phyloP scores from a whole-genome alignment of 1,139 yeast species.

The Candida smagusa region DNA sequence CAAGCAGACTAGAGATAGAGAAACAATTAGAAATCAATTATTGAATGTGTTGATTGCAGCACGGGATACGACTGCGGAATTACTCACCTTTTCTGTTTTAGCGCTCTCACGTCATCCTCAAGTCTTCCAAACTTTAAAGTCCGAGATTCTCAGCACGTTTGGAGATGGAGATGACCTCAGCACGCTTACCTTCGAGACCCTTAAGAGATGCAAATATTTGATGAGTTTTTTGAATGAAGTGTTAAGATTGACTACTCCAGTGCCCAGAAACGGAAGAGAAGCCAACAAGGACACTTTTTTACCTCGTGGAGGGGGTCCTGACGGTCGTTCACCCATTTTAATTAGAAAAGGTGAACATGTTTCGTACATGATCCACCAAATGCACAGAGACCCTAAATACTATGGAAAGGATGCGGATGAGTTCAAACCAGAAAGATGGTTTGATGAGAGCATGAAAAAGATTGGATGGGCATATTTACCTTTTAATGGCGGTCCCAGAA shows the following conservation, averaged over 20 bases:
- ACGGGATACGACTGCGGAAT: slow-evolving; percentile 48
- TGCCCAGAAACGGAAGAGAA: slow-evolving; percentile 49
- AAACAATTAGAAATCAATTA: slow-evolving; percentile 41
- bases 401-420: slow-evolving; percentile 49
- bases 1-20: slow-evolving; percentile 42
- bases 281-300: slow-evolving; percentile 45
- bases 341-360: slow-evolving; percentile 46
- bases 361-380: slow-evolving; percentile 41
- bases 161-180: slow-evolving; percentile 33
- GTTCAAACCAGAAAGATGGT: slow-evolving; percentile 53
- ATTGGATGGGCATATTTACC: slow-evolving; percentile 53
- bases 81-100: slow-evolving; percentile 38
- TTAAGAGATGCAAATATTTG: slow-evolving; percentile 49
- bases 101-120: slow-evolving; percentile 43
- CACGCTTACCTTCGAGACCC: slow-evolving; percentile 44
- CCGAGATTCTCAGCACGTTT: slow-evolving; percentile 29
- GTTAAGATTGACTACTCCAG: slow-evolving; percentile 54
- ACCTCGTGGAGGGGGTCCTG: slow-evolving; percentile 53
- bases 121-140: slow-evolving; percentile 31
- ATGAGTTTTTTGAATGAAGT: slow-evolving; percentile 48
- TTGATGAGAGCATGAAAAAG: slow-evolving; percentile 27
- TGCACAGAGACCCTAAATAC: slow-evolving; percentile 42
- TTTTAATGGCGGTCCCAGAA: slow-evolving; percentile 60
- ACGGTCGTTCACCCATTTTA: slow-evolving; percentile 39
- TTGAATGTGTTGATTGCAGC: slow-evolving; percentile 46